Evolutionary conservation across 1,284 basidiomycete species (phyloP), one percentile per base, ranked within the genome.

Genomic region (Boletus holoroseus): DNA sequence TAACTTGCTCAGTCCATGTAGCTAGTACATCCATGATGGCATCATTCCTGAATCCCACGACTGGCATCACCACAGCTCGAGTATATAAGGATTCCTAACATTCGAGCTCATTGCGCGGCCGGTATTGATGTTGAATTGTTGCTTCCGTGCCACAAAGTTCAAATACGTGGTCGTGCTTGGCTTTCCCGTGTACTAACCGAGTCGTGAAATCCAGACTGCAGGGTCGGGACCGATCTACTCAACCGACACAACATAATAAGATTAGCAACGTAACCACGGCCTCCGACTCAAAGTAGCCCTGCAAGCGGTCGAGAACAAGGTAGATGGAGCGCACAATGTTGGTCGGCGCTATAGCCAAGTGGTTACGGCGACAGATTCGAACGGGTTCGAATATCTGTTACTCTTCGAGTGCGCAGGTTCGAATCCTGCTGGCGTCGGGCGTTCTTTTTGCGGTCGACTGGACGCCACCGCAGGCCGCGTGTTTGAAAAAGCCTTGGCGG

Each of bases 361-460:
- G 75, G 75, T 76, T 76, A 76, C 73, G 73, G 74, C 74, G 74
- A 75, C 71, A 74, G 73, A 75, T 74, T 61, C 34, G 34, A 35
- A 35, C 13, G 30, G 12, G 13, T 32, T 26, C 2, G 34, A 18
- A 56, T 44, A 73, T 70, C 68, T 70, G 71, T 70, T 70, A 62
- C 71, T 67, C 70, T 74, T 61, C 39, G 68, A 67, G 71, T 62
- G 68, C 73, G 68, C 68, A 71, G 65, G 65, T 67, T 67, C 65
- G 68, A 67, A 67, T 67, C 68, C 65, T 67, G 68, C 68, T 70
- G 68, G 68, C 66, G 68, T 67, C 65, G 68, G 1, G 2, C 1
- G 26, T 26, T 26, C 3, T 16, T 35, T 35, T 35, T 35, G 9
- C 15, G 5, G 5, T 22, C 22, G 22, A 22, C 5, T 31, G 2